Conservation (phyloP, 371 early-diverging fungal genomes). For the Blakeslea trispora region DNA sequence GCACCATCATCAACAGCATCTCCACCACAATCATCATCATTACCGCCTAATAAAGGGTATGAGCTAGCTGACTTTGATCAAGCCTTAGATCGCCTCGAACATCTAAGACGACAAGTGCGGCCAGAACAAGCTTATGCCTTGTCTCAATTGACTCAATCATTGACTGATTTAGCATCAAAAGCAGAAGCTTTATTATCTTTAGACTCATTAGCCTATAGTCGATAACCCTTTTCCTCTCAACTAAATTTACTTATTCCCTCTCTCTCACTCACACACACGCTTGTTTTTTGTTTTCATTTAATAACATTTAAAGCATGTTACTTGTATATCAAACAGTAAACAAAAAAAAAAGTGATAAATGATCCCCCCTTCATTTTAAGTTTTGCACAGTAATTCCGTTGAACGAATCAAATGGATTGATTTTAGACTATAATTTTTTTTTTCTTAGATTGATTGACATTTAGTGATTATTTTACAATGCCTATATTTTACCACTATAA, state of each 20-base stretch:
- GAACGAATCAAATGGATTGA: too few relatives aligned
- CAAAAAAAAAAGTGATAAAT: too few relatives aligned
- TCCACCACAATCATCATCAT: slow-evolving; percentile 13
- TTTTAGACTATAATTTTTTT: too few relatives aligned
- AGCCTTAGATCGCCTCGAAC: slow-evolving; percentile 25
- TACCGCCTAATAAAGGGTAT: slow-evolving; percentile 13
- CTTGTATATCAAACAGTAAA: too few relatives aligned
- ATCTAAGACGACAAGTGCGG: slow-evolving; percentile 35
- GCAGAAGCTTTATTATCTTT: slow-evolving; percentile 32
- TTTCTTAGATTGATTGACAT: too few relatives aligned
- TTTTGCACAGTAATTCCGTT: too few relatives aligned
- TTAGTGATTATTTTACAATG: too few relatives aligned
- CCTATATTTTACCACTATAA: too few relatives aligned
- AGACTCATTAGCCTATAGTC: slow-evolving; percentile 30
- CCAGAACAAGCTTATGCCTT: slow-evolving; percentile 38
- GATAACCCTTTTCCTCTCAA: slow-evolving; percentile 8
- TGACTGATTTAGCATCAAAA: slow-evolving; percentile 31
- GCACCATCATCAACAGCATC: too few relatives aligned
- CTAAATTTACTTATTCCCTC: slow-evolving; percentile 3
- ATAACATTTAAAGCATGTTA: too few relatives aligned
- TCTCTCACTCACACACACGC: neutral
- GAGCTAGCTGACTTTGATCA: slow-evolving; percentile 37
- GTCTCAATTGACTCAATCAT: slow-evolving; percentile 29
- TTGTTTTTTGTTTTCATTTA: slow-evolving; percentile 2
- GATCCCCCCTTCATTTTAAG: too few relatives aligned